Conservation (phyloP, 352 stramenopile species). For the Globisporangium abappressorium region DNA sequence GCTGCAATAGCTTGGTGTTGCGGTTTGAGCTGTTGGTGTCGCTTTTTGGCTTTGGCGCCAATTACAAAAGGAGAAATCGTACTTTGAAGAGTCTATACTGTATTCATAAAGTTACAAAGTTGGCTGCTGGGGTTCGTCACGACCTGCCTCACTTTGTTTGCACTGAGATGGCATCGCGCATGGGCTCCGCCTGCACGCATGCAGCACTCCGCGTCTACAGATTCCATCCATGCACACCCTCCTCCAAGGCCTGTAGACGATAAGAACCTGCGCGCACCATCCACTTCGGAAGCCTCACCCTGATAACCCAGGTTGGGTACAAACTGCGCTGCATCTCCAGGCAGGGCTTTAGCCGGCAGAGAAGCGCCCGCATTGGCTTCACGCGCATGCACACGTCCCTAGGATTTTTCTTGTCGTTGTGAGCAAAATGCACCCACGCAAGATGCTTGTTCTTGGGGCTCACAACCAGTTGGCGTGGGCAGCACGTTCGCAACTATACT, state of each 20-base stretch:
- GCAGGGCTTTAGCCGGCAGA: not conserved
- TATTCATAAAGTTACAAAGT: not conserved
- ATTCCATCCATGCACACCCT: not conserved
- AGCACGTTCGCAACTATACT: not conserved
- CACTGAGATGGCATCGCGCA: not conserved
- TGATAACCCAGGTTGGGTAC: not conserved
- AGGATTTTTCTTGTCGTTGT: constrained; percentile 9
- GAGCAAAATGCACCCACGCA: not conserved
- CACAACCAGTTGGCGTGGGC: not conserved
- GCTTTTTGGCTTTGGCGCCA: constrained; percentile 4
- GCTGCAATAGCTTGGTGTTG: not conserved
- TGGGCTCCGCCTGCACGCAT: not conserved
- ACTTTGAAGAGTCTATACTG: not conserved
- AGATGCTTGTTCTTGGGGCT: not conserved
- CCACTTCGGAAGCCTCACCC: too few species aligned
- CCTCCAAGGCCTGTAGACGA: not conserved
- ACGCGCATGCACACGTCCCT: not conserved
- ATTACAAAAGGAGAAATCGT: not conserved
- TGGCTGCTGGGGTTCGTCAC: too few species aligned
- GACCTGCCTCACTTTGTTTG: too few species aligned
- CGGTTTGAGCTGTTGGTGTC: not conserved
- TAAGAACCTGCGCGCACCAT: not conserved
- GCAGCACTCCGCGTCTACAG: not conserved
- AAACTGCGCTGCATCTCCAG: not conserved
- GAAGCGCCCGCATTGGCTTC: not conserved